Evolutionary conservation across 176 grass and related monocot species (phyloP).

Genomic region (Avena atlantica): DNA sequence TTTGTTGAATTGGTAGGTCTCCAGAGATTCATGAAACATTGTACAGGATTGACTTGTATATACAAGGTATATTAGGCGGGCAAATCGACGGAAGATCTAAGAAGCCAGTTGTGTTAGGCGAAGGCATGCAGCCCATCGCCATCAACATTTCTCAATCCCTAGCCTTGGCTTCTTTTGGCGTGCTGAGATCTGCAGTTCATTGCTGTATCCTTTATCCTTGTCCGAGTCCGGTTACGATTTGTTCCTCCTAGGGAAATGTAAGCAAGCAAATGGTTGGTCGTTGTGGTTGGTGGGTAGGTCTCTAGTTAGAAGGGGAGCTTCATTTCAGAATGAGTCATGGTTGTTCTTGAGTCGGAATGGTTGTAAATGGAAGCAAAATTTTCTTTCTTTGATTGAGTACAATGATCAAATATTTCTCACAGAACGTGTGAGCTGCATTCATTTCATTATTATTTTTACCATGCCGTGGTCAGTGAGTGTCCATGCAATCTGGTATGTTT

Average conservation of each 20-base stretch:
- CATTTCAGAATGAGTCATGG: too few species aligned
- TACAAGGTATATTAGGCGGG: conserved; percentile 62
- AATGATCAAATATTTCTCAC: conserved; percentile 25
- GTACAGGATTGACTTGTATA: conserved; percentile 67
- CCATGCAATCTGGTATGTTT: too few species aligned
- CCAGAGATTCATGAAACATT: conserved; percentile 40
- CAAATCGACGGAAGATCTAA: conserved; percentile 48
- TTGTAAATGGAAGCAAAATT: too few species aligned
- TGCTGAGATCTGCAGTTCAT: conserved; percentile 48
- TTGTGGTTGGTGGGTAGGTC: conserved; percentile 26
- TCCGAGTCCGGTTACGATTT: conserved; percentile 33
- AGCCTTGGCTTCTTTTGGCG: conserved; percentile 38
- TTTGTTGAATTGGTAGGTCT: conserved; percentile 36
- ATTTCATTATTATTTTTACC: neutral
- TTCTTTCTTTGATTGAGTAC: neutral
- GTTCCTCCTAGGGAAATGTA: conserved; percentile 15
- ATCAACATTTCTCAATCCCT: conserved; percentile 17
- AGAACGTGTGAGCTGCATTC: neutral
- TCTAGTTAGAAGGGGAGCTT: conserved; percentile 14
- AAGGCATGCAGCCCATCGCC: neutral
- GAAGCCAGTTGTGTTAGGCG: conserved; percentile 48
- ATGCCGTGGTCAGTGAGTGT: too few species aligned
- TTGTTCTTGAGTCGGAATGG: too few species aligned
- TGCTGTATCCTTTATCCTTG: conserved; percentile 50
- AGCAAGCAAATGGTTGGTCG: neutral